Base-by-base conservation (phyloP, 768 basidiomycete species). In the Gloeopeniophorella convolvens region DNA sequence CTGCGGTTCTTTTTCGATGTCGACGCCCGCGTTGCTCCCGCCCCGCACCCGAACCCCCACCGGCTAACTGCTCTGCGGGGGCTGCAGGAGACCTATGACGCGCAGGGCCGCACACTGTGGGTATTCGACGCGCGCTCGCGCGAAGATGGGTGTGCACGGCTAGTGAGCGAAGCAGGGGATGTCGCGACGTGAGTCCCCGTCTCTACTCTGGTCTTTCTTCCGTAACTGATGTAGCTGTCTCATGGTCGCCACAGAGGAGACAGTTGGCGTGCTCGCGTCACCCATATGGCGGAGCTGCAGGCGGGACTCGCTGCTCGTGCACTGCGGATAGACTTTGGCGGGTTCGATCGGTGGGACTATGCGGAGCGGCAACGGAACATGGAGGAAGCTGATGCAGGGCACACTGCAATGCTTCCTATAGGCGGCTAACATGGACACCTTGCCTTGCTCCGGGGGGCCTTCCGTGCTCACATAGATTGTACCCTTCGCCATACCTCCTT, bases 321-420 rank as follows among this genome's bases (percentile, higher is more conserved):
- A 7, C 74, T 89, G 74, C 79, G 71, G 50, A 82, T 90, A 27
- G 77, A 83, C 60, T 89, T 90, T 61, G 84, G 84, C 32, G 87
- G 85, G 3, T 64, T 82, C 42, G 86, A 89, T 65, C 73, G 80
- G 24, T 89, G 83, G 78, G 84, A 87, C 60, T 77, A 73, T 45
- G 59, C 50, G 11, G 83, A 89, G 62, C 72, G 85, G 44, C 63
- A 64, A 45, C 74, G 82, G 48, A 89, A 89, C 62, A 63, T 85
- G 58, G 65, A 66, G n/a, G 79, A 87, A 59, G 78, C 79, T 32
- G 33, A 45, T 45, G 20, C 35, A n/a, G 35, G 45, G 23, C 21
- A 31, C 23, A 20, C 44, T 3, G 31, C 31, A 1, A 11, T 37
- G 36, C 35, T 44, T 26, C 33, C 41, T 12, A 36, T 28, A 28